A percentile compares a stretch with the other conserved stretches of the same genome.
Conservation (phyloP, 2,329 filamentous ascomycete genomes). For the Setomelanomma holmii region DNA sequence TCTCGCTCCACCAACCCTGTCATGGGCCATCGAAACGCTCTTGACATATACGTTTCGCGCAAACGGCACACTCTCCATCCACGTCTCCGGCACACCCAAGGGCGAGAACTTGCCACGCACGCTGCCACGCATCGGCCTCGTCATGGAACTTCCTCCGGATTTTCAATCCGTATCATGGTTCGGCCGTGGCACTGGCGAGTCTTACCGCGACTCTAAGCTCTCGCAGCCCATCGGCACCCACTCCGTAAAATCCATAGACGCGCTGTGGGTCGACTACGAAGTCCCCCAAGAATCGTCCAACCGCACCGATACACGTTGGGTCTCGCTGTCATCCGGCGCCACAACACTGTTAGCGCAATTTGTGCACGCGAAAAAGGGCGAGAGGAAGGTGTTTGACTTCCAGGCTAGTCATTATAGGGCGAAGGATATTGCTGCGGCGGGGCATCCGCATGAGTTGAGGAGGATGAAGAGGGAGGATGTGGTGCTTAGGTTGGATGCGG, state of each 20-base stretch:
- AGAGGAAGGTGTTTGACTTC: slow-evolving; percentile 54
- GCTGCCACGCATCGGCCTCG: slow-evolving; percentile 68
- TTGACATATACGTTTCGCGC: slow-evolving; percentile 61
- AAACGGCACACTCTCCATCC: slow-evolving; percentile 56
- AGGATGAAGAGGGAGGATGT: slow-evolving; percentile 62
- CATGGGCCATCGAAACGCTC: slow-evolving; percentile 56
- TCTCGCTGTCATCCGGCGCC: slow-evolving; percentile 51
- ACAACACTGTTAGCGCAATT: slow-evolving; percentile 36
- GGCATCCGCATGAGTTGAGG: slow-evolving; percentile 69
- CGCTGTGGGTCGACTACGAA: slow-evolving; percentile 67
- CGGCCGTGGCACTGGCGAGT: slow-evolving; percentile 70
- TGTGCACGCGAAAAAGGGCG: slow-evolving; percentile 21
- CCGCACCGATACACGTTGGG: slow-evolving; percentile 66
- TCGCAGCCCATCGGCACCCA: slow-evolving; percentile 62
- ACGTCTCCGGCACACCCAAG: slow-evolving; percentile 54
- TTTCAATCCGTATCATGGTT: slow-evolving; percentile 65
- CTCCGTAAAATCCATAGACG: slow-evolving; percentile 53
- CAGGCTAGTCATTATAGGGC: slow-evolving; percentile 62
- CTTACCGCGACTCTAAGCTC: slow-evolving; percentile 70
- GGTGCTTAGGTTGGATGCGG: slow-evolving; percentile 66
- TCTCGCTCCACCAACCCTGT: slow-evolving; percentile 66
- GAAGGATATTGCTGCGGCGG: slow-evolving; percentile 62
- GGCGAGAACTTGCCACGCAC: slow-evolving; percentile 61
- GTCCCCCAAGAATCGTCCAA: slow-evolving; percentile 74
- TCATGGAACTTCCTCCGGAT: slow-evolving; percentile 58